These are phyloP conservation scores for Papiliotrema terrestris DNA, from an alignment of 1,284 basidiomycete genomes.

Conservation along the genomic window DNA sequence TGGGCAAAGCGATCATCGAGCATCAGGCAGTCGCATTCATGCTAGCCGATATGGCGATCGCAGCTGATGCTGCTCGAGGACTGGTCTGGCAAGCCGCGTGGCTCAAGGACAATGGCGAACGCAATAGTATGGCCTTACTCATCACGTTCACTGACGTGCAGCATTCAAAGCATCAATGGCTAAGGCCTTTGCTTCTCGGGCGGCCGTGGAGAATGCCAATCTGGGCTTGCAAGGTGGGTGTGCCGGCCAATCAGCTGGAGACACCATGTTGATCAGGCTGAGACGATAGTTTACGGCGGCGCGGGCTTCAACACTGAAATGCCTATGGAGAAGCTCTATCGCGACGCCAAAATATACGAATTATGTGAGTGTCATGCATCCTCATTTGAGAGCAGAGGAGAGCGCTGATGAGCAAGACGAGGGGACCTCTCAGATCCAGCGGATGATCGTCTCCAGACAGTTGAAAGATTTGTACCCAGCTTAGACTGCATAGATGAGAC, in stretches of 20 bases:
- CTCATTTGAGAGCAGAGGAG: neutral
- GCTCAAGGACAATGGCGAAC: slow-evolving; percentile 53
- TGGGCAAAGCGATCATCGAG: slow-evolving; percentile 56
- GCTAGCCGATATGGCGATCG: slow-evolving; percentile 58
- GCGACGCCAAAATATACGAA: slow-evolving; percentile 52
- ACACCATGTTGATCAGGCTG: neutral
- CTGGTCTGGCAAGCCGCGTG: slow-evolving; percentile 55
- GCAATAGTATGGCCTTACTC: slow-evolving; percentile 48
- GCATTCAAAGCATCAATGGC: slow-evolving; percentile 57
- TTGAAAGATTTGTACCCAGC: slow-evolving; percentile 44
- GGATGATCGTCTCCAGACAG: slow-evolving; percentile 48
- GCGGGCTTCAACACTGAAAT: slow-evolving; percentile 56
- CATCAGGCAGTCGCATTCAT: slow-evolving; percentile 57
- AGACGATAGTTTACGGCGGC: slow-evolving; percentile 45
- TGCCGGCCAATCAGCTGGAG: no score
- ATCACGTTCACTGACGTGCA: slow-evolving; percentile 10
- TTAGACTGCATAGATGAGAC: slow-evolving; percentile 6
- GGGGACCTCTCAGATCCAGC: slow-evolving; percentile 50
- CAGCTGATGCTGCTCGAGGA: slow-evolving; percentile 51
- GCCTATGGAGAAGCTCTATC: slow-evolving; percentile 56
- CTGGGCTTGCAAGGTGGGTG: slow-evolving; percentile 50
- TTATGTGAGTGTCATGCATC: slow-evolving; percentile 46
- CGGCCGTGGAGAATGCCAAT: slow-evolving; percentile 52
- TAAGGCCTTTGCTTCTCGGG: slow-evolving; percentile 52
- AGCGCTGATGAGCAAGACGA: slow-evolving; percentile 25